Percentiles rank a stretch among this genome's conserved stretches.
Conservation (phyloP, 2,329 filamentous ascomycete genomes). For the Decorospora gaudefroyi region DNA sequence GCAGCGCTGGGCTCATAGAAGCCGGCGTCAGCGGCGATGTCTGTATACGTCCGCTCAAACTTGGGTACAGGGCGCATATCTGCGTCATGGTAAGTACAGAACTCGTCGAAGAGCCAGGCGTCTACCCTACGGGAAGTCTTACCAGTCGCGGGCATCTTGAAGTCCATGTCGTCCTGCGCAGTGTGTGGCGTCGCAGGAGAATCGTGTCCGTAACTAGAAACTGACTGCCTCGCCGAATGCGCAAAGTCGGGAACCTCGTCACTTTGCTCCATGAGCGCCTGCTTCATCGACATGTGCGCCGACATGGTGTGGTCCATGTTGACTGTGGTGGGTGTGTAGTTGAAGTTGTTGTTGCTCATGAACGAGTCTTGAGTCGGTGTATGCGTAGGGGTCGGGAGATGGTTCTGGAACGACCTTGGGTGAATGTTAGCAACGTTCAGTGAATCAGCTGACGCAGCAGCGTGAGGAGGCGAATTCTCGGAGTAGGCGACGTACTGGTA, state of each 20-base stretch:
- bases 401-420: conserved; percentile 53
- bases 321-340: conserved; percentile 50
- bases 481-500: conserved; percentile 54
- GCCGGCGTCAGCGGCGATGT: conserved; percentile 76
- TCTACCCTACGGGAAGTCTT: conserved; percentile 52
- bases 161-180: conserved; percentile 58
- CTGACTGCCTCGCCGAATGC: conserved; percentile 61
- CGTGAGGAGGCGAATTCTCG: conserved; percentile 51
- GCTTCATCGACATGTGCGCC: conserved; percentile 65
- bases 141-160: conserved; percentile 60
- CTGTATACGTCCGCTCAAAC: conserved; percentile 83
- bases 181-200: conserved; percentile 66
- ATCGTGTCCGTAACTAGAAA: conserved; percentile 64
- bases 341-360: conserved; percentile 52
- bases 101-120: conserved; percentile 60
- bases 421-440: conserved; percentile 42
- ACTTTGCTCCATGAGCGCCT: conserved; percentile 59
- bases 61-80: conserved; percentile 66
- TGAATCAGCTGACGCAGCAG: conserved; percentile 44
- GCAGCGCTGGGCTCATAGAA: conserved; percentile 75
- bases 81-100: conserved; percentile 68
- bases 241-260: conserved; percentile 58
- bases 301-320: conserved; percentile 53
- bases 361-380: conserved; percentile 59
- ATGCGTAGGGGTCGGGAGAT: conserved; percentile 60